Conservation (phyloP, 2,329 filamentous ascomycete species). For the Aspergillus quadricinctus region DNA sequence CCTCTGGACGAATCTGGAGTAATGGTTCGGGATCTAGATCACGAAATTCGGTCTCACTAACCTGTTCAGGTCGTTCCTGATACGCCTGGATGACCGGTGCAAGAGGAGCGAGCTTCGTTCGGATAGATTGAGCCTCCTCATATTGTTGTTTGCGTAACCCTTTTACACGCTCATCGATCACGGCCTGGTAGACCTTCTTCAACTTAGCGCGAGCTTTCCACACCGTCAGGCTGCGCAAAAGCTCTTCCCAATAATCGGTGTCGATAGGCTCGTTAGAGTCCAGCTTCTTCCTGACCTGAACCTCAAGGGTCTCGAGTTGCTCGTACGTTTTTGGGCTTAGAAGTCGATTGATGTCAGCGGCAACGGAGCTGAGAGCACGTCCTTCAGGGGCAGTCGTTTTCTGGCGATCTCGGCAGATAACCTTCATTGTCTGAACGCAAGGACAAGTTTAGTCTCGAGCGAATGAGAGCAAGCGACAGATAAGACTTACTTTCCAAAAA, state of each 20-base stretch:
- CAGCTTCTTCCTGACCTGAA: constrained; percentile 81
- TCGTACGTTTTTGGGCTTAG: constrained; percentile 79
- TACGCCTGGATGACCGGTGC: constrained; percentile 34
- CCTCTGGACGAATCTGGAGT: constrained; percentile 59
- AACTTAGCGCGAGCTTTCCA: constrained; percentile 91
- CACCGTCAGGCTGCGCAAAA: constrained; percentile 75
- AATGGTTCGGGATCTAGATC: constrained; percentile 62
- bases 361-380: constrained; percentile 75
- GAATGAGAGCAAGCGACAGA: not conserved
- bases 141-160: constrained; percentile 63
- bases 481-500: constrained; percentile 69
- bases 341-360: constrained; percentile 82
- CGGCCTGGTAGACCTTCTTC: constrained; percentile 69
- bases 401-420: constrained; percentile 73
- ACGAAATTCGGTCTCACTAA: constrained; percentile 36
- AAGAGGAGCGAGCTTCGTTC: constrained; percentile 50
- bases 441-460: constrained; percentile 8
- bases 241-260: constrained; percentile 94
- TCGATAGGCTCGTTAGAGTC: constrained; percentile 88
- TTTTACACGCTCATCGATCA: constrained; percentile 65
- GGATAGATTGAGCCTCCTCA: constrained; percentile 58
- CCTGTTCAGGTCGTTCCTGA: not conserved
- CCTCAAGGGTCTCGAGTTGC: constrained; percentile 81
- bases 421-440: constrained; percentile 63
- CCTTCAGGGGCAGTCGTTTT: constrained; percentile 64